A percentile compares a stretch with the other conserved stretches of the same genome.
Conservation (phyloP, 2,329 filamentous ascomycete species). For the Drechmeria coniospora region DNA sequence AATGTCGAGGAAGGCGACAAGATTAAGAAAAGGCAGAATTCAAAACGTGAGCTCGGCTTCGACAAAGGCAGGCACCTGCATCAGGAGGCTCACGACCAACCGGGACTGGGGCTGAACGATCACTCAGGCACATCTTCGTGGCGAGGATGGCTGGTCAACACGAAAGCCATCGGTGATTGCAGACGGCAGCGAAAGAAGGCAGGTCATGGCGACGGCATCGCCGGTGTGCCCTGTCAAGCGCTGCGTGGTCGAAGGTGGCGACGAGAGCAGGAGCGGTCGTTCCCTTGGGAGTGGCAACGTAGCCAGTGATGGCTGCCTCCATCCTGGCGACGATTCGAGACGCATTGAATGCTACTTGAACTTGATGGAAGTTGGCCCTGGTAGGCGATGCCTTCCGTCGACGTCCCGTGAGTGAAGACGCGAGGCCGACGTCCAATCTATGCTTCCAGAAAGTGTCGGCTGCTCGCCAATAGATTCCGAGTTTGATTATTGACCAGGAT, state of each 20-base stretch:
- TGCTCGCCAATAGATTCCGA: slow-evolving; percentile 1
- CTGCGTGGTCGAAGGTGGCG: neutral
- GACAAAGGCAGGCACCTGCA: no score
- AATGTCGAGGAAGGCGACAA: no score
- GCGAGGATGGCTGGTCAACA: slow-evolving; percentile 1
- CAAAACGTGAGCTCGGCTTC: no score
- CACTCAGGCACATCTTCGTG: neutral
- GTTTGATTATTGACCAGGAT: neutral
- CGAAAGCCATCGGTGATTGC: no score
- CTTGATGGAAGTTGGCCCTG: no score
- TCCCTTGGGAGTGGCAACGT: no score
- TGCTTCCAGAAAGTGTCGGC: no score
- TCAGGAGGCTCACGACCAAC: neutral
- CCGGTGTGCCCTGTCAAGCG: neutral
- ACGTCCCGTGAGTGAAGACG: no score
- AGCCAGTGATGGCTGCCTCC: no score
- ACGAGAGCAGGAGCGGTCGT: slow-evolving; percentile 1
- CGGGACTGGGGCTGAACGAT: neutral
- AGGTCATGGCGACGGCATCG: neutral
- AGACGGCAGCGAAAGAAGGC: neutral
- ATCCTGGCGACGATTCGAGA: no score
- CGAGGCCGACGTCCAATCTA: no score
- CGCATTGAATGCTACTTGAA: no score
- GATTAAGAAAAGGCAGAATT: slow-evolving; percentile 2
- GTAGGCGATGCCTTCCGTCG: neutral